Percentiles rank a stretch among this genome's conserved stretches.
Conservation (phyloP, 495 filamentous ascomycete genomes). For the Sordaria brevicollis region DNA sequence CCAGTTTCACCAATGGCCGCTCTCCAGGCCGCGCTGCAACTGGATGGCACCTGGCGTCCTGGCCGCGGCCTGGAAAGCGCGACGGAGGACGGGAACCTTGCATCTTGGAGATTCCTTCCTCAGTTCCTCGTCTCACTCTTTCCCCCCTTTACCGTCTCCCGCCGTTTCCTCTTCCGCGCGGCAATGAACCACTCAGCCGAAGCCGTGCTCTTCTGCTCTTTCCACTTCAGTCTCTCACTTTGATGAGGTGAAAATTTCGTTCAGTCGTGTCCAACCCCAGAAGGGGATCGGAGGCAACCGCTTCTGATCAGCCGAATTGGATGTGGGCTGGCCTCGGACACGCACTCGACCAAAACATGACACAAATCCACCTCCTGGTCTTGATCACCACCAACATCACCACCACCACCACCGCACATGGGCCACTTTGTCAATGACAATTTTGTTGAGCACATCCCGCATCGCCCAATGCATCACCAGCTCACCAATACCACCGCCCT, state of each 20-base stretch:
- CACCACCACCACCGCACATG: not conserved
- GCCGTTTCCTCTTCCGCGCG: not conserved
- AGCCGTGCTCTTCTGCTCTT: not conserved
- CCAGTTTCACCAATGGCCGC: not conserved
- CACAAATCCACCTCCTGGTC: not conserved
- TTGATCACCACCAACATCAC: not conserved
- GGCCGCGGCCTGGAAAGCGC: not conserved
- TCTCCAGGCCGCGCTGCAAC: not conserved
- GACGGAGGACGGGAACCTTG: not conserved
- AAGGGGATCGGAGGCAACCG: not conserved
- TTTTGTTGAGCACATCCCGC: not conserved
- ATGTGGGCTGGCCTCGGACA: not conserved
- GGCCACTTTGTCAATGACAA: not conserved
- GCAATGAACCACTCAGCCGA: not conserved
- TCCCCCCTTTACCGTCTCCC: not conserved
- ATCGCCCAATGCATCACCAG: not conserved
- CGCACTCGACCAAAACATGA: not conserved
- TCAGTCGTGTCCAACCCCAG: not conserved
- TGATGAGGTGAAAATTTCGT: not conserved
- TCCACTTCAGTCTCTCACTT: not conserved
- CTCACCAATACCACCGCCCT: not conserved
- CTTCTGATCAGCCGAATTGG: not conserved
- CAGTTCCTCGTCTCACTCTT: not conserved
- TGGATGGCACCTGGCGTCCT: not conserved
- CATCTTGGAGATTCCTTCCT: not conserved